phyloP scores from a whole-genome alignment of 2,329 filamentous ascomycete genomes.

The Fusarium nygamai region DNA sequence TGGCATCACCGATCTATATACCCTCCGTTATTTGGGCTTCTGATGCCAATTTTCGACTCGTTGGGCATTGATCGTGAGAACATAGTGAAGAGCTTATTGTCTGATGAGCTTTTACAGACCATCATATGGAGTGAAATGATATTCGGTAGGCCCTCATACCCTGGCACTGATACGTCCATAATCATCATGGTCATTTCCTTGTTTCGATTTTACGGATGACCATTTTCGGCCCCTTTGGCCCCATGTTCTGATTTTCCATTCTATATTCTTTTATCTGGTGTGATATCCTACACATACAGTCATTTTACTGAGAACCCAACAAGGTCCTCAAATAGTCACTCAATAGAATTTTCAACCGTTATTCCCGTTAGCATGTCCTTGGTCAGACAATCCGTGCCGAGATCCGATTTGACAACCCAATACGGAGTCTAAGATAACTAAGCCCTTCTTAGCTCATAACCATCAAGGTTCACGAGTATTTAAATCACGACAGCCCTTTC shows the following conservation, averaged over 20 bases:
- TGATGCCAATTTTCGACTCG: neutral
- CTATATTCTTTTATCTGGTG: rapidly evolving
- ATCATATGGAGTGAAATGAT: neutral
- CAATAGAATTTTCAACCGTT: neutral
- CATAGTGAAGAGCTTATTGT: neutral
- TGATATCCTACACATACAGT: rapidly evolving
- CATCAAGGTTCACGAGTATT: neutral
- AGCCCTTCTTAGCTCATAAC: neutral
- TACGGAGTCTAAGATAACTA: neutral
- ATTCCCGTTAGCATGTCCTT: neutral
- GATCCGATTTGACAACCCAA: neutral
- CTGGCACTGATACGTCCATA: rapidly evolving
- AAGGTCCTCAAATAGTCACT: neutral
- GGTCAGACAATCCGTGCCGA: neutral
- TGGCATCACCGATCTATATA: too few relatives aligned
- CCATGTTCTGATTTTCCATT: neutral
- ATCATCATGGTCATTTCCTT: neutral
- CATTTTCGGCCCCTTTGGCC: rapidly evolving
- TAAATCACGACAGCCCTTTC: neutral
- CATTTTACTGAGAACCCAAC: neutral
- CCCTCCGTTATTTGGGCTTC: too few relatives aligned
- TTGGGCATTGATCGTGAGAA: rapidly evolving
- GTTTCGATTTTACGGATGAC: neutral
- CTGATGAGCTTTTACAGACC: neutral
- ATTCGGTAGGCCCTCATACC: rapidly evolving